Percentiles rank a stretch among this genome's conserved stretches.
Conservation (phyloP, 441 rosid species). For the Omphalea diandra region DNA sequence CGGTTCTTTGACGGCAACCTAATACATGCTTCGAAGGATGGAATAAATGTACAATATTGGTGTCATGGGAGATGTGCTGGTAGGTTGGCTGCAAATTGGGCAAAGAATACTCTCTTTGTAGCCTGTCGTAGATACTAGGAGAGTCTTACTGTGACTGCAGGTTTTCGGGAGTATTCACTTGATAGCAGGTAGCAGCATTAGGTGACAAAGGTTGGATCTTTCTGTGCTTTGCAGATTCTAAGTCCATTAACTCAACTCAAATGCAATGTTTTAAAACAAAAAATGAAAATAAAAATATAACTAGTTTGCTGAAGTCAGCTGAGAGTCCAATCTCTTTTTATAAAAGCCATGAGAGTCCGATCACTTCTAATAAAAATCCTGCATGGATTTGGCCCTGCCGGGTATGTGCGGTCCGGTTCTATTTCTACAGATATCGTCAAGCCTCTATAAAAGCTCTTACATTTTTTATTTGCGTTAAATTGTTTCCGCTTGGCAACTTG, state of each 20-base stretch:
- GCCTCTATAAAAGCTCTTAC: neutral
- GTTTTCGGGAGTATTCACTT: neutral
- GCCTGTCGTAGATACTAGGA: neutral
- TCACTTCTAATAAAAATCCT: neutral
- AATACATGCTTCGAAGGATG: neutral
- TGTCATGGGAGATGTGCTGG: neutral
- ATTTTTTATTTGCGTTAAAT: neutral
- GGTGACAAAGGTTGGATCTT: neutral
- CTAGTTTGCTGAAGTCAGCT: neutral
- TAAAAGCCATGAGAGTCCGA: neutral
- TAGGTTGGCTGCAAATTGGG: neutral
- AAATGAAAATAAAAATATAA: neutral
- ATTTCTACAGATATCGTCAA: constrained; percentile 13
- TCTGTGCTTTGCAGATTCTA: neutral
- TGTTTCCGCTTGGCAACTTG: neutral
- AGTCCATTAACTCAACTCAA: neutral
- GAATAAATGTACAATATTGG: neutral
- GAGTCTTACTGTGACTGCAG: neutral
- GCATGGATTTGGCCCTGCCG: constrained; percentile 8
- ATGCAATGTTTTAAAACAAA: neutral
- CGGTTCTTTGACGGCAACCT: constrained; percentile 2
- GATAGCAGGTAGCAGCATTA: neutral
- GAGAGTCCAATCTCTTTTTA: neutral
- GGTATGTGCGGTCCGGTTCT: constrained; percentile 6
- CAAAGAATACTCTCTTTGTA: too few relatives aligned